Evolutionary conservation across 78 protist genomes (phyloP).

Genomic region (Dictyostelium discoideum): dicty_2.7 NC_007089.4:4595501-4596000

Average conservation of each 20-base stretch:
- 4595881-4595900: too few species aligned
- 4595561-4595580: slow-evolving; percentile 61
- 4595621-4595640: slow-evolving; percentile 54
- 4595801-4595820: too few species aligned
- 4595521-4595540: slow-evolving; percentile 78
- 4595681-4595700: slow-evolving; percentile 59
- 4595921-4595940: background rate
- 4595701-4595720: too few species aligned
- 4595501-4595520: slow-evolving; percentile 79
- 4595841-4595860: too few species aligned
- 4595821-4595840: background rate
- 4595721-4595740: too few species aligned
- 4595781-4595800: too few species aligned
- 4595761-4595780: too few species aligned
- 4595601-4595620: slow-evolving; percentile 19
- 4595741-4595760: too few species aligned
- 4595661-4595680: slow-evolving; percentile 48
- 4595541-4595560: slow-evolving; percentile 79
- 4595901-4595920: too few species aligned
- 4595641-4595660: slow-evolving; percentile 36
- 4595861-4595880: too few species aligned
- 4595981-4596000: slow-evolving; percentile 23
- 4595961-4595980: slow-evolving; percentile 36
- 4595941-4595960: slow-evolving; percentile 39
- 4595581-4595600: slow-evolving; percentile 71